Evolutionary conservation across 176 grass and related monocot genomes (phyloP).

Genomic region (Urochloa ruziziensis): DNA sequence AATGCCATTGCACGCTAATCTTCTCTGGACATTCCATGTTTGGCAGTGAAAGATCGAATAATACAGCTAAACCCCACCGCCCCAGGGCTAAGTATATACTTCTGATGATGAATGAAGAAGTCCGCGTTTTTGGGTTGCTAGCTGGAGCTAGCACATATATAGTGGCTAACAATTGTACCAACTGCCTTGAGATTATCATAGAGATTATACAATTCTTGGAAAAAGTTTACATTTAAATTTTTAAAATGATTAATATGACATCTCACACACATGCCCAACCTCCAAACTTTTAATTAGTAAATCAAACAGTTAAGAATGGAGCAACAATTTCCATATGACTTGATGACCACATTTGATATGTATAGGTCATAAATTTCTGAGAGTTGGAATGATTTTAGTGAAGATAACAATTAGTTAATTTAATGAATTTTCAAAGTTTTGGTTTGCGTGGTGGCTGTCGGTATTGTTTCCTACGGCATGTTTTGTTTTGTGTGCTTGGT

Average conservation of each 20-base stretch:
- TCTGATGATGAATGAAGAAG: not conserved
- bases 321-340: no score
- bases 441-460: no score
- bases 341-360: no score
- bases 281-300: no score
- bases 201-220: not conserved
- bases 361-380: no score
- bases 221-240: not conserved
- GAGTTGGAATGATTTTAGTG: no score
- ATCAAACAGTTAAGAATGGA: not conserved
- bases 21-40: not conserved
- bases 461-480: no score
- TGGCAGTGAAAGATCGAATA: not conserved
- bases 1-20: not conserved
- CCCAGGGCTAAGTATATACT: not conserved
- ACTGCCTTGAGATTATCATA: not conserved
- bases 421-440: no score
- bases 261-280: not conserved
- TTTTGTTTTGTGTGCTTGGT: no score
- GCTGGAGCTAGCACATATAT: not conserved
- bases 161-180: no score
- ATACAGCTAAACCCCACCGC: not conserved
- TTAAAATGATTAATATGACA: not conserved
- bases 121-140: not conserved
- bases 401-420: no score